Evolutionary conservation across 2,329 filamentous ascomycete species (phyloP), one percentile per base, ranked within the genome.

Genomic region (Exserohilum rostratum): DNA sequence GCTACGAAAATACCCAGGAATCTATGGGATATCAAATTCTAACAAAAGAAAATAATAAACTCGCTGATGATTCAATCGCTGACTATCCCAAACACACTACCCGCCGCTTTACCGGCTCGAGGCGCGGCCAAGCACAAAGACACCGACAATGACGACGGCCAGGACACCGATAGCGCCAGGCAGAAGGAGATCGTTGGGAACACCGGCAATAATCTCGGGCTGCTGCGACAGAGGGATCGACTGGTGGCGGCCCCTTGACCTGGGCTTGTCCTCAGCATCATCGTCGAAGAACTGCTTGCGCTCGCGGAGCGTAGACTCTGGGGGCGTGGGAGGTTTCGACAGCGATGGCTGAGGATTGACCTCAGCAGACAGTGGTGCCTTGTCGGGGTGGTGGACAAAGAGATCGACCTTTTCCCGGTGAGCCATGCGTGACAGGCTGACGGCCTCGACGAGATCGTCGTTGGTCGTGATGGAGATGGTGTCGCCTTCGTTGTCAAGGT

Each of bases 391-490:
- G 73, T 99, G 95, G 11, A 98, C 93, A 68, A 96, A 98, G 13
- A 99, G 83, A 69, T 99, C 95, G 17, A 99, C 95, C 82, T 99
- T 99, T 65, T 98, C 95, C 40, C 87, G 87, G 64, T 82, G 86
- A 40, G 85, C 83, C 54, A 90, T 87, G 56, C 91, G 88, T 4
- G 93, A 91, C 25, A 98, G 84, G 17, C 88, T 82, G 63, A 99
- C 91, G 1, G 95, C 92, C 76, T 99, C 95, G 2, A 95, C 78
- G 37, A 99, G 84, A 72, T 99, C 95, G 62, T 93, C 89, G 70
- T 98, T 92, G 0, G 93, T 96, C 10, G 95, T 99, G 73, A 99
- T 96, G 35, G 93, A 96, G 13, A 99, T 92, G 0, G 91, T 93
- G 73, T 99, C 95, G 52, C 95, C 93, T 72, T 99, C 95, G 66